Base-by-base conservation (phyloP, 2,329 filamentous ascomycete species). In the Fusarium chuoi region DNA sequence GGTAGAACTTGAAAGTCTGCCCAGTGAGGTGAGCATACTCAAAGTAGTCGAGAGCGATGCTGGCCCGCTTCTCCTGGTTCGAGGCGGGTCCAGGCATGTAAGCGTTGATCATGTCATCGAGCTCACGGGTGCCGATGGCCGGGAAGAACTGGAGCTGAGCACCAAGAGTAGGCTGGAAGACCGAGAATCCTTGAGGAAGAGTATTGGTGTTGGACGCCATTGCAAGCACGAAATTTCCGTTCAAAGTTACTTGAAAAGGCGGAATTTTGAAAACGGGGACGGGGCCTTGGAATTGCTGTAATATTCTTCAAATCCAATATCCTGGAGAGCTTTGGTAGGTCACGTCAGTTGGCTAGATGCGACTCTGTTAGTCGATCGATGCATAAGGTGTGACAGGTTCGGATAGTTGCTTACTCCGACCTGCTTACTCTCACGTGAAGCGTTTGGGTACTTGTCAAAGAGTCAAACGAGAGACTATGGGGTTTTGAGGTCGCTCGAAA, bases 81-180 rank as follows among this genome's bases (percentile, higher is more conserved):
- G 87, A 83, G 57, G 83, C 84, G 56, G 86, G 78, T 56, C 89
- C 88, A 52, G 87, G 82, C 56, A 91, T 80, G 79, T 90, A 90
- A 70, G 86, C 84, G 79, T 89, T 83, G 76, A 92, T 86, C 79
- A 92, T 82, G 60, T 87, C 83, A 77, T 91, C 89, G 60, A 92
- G 85, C 80, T 93, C 87, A 82, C 88, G 76, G 69, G 87, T 85
- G 79, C 91, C 84, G 82, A 94, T 84, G 77, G 91, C 83, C 84
- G 94, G 87, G 80, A 91, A 82, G 87, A 94, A 90, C 82, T 94
- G 84, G 64, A 92, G 84, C 69, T 87, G 82, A 54, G 87, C 85
- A 58, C 89, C 89, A 62, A 89, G 83, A 55, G 84, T 80, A 48
- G 88, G 85, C 83, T 92, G 90, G 78, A 86, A 89, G 79, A 91